Evolutionary conservation across 768 basidiomycete species (phyloP).

Genomic region (Phylloporus arenicola): DNA sequence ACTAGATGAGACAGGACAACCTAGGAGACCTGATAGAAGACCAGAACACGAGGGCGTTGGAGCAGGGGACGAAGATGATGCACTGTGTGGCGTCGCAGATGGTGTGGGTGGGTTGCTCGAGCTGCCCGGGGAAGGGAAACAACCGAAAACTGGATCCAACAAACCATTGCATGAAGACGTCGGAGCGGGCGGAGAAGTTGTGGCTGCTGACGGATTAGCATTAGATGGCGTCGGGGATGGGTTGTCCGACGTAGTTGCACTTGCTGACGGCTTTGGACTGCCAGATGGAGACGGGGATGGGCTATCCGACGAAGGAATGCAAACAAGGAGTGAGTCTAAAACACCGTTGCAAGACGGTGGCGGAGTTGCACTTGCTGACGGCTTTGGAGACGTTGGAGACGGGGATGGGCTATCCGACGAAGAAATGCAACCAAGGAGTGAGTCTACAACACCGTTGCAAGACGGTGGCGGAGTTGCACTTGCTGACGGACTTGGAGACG

Average conservation of each 20-base stretch:
- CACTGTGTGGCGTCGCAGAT: neutral
- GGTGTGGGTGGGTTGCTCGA: conserved; percentile 4
- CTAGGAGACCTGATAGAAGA: too few relatives aligned
- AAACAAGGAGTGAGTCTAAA: too few relatives aligned
- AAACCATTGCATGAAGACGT: conserved; percentile 10
- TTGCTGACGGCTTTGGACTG: neutral
- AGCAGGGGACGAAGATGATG: too few relatives aligned
- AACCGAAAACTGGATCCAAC: conserved; percentile 8
- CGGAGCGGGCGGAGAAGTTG: neutral
- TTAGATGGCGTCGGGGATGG: neutral
- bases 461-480: neutral
- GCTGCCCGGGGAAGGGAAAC: neutral
- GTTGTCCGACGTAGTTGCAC: neutral
- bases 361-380: neutral
- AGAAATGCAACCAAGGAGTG: too few relatives aligned
- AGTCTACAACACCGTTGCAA: too few relatives aligned
- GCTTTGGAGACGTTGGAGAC: neutral
- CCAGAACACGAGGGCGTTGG: too few relatives aligned
- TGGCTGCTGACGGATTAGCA: neutral
- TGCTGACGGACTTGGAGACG: neutral
- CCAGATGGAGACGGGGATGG: neutral
- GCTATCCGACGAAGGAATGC: neutral
- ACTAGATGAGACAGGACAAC: too few relatives aligned
- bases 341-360: too few relatives aligned
- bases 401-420: neutral